phyloP scores from a whole-genome alignment of 345 rosid species.

The Theobroma cacao region DNA sequence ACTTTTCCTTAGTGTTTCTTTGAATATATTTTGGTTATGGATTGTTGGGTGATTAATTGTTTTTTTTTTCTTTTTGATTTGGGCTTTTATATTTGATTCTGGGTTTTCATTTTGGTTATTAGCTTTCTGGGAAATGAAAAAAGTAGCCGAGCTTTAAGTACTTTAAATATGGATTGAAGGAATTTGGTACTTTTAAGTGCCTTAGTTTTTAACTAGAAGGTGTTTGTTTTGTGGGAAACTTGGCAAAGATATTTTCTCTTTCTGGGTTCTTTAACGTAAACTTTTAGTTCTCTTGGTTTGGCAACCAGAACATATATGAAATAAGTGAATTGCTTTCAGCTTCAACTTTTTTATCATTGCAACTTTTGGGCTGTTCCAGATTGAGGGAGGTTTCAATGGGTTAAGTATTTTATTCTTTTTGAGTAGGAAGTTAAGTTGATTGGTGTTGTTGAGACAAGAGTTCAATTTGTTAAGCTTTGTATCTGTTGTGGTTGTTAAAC shows the following conservation, averaged over 20 bases:
- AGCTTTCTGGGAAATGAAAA: constrained; percentile 1
- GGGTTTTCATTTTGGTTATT: constrained; percentile 4
- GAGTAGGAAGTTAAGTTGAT: neutral
- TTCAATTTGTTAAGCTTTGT: neutral
- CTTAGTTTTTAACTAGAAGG: neutral
- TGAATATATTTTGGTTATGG: no score
- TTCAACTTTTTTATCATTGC: neutral
- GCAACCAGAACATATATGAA: no score
- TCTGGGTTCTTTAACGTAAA: neutral
- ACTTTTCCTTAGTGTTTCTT: neutral
- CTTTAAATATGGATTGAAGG: neutral
- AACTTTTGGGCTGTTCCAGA: neutral
- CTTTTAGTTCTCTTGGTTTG: neutral
- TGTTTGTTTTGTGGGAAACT: neutral
- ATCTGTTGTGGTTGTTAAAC: neutral
- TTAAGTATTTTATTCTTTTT: neutral
- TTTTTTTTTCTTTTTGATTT: neutral
- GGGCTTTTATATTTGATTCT: neutral
- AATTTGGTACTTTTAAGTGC: neutral
- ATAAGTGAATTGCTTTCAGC: neutral
- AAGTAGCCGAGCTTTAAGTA: neutral
- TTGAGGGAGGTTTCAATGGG: neutral
- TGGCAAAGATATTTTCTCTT: neutral
- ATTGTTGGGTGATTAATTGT: neutral
- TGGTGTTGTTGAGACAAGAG: neutral